Evolutionary conservation across 441 rosid species (phyloP), one percentile per base, ranked within the genome.

Genomic region (Populus hybrid): DNA sequence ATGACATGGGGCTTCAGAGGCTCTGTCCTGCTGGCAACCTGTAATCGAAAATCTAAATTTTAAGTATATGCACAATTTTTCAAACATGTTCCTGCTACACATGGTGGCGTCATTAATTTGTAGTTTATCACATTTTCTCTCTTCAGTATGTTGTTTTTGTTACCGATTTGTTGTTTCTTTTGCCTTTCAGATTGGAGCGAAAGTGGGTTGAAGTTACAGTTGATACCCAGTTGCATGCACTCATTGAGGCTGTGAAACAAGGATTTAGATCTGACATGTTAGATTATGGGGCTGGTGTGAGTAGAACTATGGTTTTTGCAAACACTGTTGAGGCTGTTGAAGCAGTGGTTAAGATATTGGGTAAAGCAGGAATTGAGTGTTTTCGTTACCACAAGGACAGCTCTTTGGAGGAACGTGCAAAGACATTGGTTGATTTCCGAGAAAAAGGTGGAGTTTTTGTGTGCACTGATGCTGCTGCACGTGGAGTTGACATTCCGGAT

Each of bases 391-490:
- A 95, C 78, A 95, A 92, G 88, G 93, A 88, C 74, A 87, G 81
- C 74, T 89, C 94, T 20, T 86, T 94, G 23, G 94, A 91, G 63
- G 94, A 92, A 42, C 94, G 98, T 82, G 88, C 97, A 64, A 81
- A 88, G 70, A 85, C 89, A 57, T 82, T 95, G 79, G 82, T 81
- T 46, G 87, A 83, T 82, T 95, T 95, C 81, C 88, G 81, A 84
- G 95, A 91, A 80, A 88, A 87, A 50, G 97, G 98, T 46, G 95
- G 99, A 80, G 83, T 92, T 72, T 87, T 95, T 78, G 94, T 94
- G 7, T 94, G 98, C 82, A 95, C 99, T 69, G 99, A 94, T 89
- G 99, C 99, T 6, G 99, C 97, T 75, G 94, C 99, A 14, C 95
- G 99, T 71, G 99, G 98, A 78, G 89, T 95, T 80, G 99, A 95